A percentile compares a stretch with the other conserved stretches of the same genome.
Evolutionary conservation across 805 yeast species (phyloP).

Genomic region (Myxozyma udenii): DNA sequence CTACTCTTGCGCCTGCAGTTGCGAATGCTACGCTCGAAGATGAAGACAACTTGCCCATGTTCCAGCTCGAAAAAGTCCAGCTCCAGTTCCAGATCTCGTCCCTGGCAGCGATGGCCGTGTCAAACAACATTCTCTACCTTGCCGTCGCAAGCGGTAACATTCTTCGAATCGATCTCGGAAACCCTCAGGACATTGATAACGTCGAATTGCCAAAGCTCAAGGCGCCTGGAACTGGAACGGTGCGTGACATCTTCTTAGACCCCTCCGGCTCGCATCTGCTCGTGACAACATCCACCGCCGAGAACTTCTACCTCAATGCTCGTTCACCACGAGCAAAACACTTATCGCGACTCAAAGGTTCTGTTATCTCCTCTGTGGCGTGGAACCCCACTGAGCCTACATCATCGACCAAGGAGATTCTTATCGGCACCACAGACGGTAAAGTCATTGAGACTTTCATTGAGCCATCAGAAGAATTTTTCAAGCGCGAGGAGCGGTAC

Average conservation of each 20-base stretch:
- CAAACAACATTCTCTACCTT: conserved; percentile 54
- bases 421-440: conserved; percentile 52
- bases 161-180: conserved; percentile 63
- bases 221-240: conserved; percentile 34
- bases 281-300: conserved; percentile 47
- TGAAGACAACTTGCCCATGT: conserved; percentile 29
- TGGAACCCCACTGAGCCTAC: conserved; percentile 44
- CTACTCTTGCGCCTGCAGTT: conserved; percentile 6
- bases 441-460: conserved; percentile 47
- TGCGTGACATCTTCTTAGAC: conserved; percentile 47
- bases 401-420: conserved; percentile 45
- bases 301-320: conserved; percentile 50
- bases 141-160: conserved; percentile 53
- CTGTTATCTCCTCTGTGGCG: conserved; percentile 44
- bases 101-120: conserved; percentile 52
- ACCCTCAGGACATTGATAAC: conserved; percentile 57
- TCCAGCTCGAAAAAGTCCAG: conserved; percentile 46
- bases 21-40: conserved; percentile 6
- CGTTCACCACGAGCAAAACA: conserved; percentile 43
- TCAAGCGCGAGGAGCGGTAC: conserved; percentile 44
- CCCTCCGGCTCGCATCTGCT: conserved; percentile 53
- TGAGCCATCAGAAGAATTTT: conserved; percentile 47
- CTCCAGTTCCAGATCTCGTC: conserved; percentile 49
- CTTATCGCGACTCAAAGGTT: conserved; percentile 49
- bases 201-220: conserved; percentile 34